A percentile compares a stretch with the other conserved stretches of the same genome.
Evolutionary conservation across 352 stramenopile species (phyloP).

Genomic region (Globisporangium nunn): DNA sequence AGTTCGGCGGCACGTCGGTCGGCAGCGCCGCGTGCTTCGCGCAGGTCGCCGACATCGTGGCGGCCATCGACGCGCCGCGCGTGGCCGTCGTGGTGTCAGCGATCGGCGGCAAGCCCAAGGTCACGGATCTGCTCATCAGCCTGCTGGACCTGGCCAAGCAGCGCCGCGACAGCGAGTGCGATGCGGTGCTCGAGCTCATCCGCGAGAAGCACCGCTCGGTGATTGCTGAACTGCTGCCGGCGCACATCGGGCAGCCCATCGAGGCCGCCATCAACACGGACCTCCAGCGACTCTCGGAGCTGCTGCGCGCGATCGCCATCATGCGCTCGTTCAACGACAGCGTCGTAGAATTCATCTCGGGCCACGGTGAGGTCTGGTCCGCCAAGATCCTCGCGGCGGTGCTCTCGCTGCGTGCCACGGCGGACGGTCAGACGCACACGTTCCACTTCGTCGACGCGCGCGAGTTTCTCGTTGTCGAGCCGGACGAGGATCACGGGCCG

Average conservation of each 20-base stretch:
- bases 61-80: slow-evolving; percentile 29
- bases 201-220: slow-evolving; percentile 75
- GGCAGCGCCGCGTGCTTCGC: slow-evolving; percentile 91
- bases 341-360: slow-evolving; percentile 91
- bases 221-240: slow-evolving; percentile 50
- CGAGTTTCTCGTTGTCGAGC: slow-evolving; percentile 80
- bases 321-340: slow-evolving; percentile 85
- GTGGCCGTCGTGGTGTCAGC: slow-evolving; percentile 90
- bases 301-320: slow-evolving; percentile 82
- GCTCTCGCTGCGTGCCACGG: slow-evolving; percentile 34
- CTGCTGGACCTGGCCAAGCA: slow-evolving; percentile 85
- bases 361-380: slow-evolving; percentile 95
- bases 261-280: slow-evolving; percentile 54
- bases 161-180: slow-evolving; percentile 60
- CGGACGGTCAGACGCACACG: slow-evolving; percentile 38
- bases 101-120: slow-evolving; percentile 95
- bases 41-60: slow-evolving; percentile 68
- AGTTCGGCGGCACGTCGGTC: slow-evolving; percentile 96
- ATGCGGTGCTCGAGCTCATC: slow-evolving; percentile 66
- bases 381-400: slow-evolving; percentile 88
- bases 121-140: slow-evolving; percentile 93
- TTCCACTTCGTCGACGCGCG: slow-evolving; percentile 92
- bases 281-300: slow-evolving; percentile 62
- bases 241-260: slow-evolving; percentile 43
- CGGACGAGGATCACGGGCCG: slow-evolving; percentile 68